These are phyloP conservation scores for Shiraia bambusicola DNA, from an alignment of 2,329 filamentous ascomycete genomes.

Conservation along the genomic window DNA sequence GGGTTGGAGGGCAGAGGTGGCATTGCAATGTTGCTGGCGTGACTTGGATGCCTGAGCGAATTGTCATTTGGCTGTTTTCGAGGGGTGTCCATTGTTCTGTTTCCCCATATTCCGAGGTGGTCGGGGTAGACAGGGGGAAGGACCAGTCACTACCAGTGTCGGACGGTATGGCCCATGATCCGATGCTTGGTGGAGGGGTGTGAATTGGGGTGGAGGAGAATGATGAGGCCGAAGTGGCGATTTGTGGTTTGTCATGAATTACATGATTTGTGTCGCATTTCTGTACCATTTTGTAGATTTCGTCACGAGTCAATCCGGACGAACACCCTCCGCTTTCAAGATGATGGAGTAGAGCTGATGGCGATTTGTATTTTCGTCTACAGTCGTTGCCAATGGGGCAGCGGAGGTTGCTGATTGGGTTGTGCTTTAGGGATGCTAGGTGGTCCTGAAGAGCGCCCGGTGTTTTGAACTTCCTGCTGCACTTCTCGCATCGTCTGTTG, in stretches of 20 bases:
- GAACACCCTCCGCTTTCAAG: conserved; percentile 11
- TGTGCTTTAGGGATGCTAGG: conserved; percentile 10
- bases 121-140: conserved; percentile 1
- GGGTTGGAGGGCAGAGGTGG: neutral
- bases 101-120: conserved; percentile 1
- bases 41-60: neutral
- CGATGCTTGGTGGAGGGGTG: neutral
- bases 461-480: conserved; percentile 5
- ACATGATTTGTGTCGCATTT: conserved; percentile 5
- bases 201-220: neutral
- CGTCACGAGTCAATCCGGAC: conserved; percentile 7
- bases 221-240: conserved; percentile 1
- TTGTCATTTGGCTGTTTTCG: conserved; percentile 2
- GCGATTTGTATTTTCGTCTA: conserved; percentile 5
- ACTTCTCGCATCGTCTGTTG: conserved; percentile 6
- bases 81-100: conserved; percentile 2
- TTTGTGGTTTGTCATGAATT: conserved; percentile 3
- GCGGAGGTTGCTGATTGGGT: conserved; percentile 6
- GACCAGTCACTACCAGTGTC: conserved; percentile 3
- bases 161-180: conserved; percentile 1
- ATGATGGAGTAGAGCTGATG: conserved; percentile 10
- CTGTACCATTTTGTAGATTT: conserved; percentile 9
- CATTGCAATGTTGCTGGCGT: neutral
- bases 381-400: conserved; percentile 9
- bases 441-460: conserved; percentile 7